Evolutionary conservation across 495 filamentous ascomycete genomes (phyloP).

Genomic region (Penicillium riverlandense): DNA sequence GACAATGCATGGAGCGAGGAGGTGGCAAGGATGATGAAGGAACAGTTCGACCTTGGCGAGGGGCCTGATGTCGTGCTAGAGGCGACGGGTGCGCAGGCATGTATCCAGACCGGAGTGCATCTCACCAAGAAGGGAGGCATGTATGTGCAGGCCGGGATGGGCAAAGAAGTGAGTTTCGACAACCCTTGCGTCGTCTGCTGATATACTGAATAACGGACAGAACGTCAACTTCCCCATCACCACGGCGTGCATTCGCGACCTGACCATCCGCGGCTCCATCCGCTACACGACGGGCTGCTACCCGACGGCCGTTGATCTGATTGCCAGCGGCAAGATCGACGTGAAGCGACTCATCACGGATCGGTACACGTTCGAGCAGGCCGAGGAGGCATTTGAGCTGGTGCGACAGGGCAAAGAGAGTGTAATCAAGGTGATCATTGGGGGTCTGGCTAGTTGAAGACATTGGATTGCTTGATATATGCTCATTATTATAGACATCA

Average conservation of each 20-base stretch:
- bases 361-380: conserved; percentile 62
- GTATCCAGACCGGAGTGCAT: conserved; percentile 68
- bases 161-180: conserved; percentile 49
- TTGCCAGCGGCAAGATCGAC: conserved; percentile 57
- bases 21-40: conserved; percentile 50
- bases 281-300: conserved; percentile 78
- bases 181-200: neutral
- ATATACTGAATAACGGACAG: conserved; percentile 3
- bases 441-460: conserved; percentile 33
- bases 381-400: conserved; percentile 73
- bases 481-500: neutral
- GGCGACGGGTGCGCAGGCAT: conserved; percentile 71
- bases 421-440: conserved; percentile 80
- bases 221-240: conserved; percentile 80
- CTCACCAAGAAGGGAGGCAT: conserved; percentile 63
- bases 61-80: conserved; percentile 80
- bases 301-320: conserved; percentile 63
- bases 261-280: conserved; percentile 75
- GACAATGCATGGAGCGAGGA: conserved; percentile 51
- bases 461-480: neutral
- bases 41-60: conserved; percentile 29
- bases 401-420: conserved; percentile 67
- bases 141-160: conserved; percentile 85
- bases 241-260: conserved; percentile 73
- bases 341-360: conserved; percentile 67